Percentiles rank a stretch among this genome's conserved stretches.
These are phyloP conservation scores for Forsythia suspensa DNA, from an alignment of 257 asterid species.

Conservation along the genomic window DNA sequence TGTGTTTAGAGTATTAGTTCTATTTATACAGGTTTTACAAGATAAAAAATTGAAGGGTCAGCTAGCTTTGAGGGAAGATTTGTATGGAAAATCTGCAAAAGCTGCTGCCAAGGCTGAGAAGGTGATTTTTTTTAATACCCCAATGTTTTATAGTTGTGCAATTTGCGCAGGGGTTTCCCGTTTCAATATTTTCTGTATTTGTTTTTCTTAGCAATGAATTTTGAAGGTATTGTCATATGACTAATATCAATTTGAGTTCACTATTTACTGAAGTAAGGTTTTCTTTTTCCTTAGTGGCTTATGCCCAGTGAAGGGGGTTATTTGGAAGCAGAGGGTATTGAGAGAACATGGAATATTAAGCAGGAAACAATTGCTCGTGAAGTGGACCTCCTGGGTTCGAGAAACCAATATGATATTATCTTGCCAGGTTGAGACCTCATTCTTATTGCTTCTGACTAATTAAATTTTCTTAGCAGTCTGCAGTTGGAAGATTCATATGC, in stretches of 20 bases:
- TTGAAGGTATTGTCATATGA: not conserved
- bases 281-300: conserved; percentile 62
- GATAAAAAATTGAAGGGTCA: conserved; percentile 93
- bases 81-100: conserved; percentile 72
- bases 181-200: not conserved
- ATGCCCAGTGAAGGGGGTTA: conserved; percentile 83
- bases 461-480: not conserved
- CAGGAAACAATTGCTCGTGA: conserved; percentile 77
- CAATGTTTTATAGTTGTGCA: conserved; percentile 8
- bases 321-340: conserved; percentile 82
- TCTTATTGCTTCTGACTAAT: conserved; percentile 17
- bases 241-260: not conserved
- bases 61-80: conserved; percentile 67
- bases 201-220: conserved; percentile 1
- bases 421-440: conserved; percentile 72
- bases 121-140: conserved; percentile 41
- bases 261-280: conserved; percentile 3
- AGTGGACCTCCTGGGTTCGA: conserved; percentile 69
- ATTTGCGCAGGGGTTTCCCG: not conserved
- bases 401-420: conserved; percentile 83
- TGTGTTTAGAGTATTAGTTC: conserved; percentile 8
- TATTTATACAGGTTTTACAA: conserved; percentile 44
- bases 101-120: conserved; percentile 89
- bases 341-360: conserved; percentile 80
- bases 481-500: not conserved